phyloP scores from a whole-genome alignment of 2,329 filamentous ascomycete genomes.

The Claviceps pazoutovae region DNA sequence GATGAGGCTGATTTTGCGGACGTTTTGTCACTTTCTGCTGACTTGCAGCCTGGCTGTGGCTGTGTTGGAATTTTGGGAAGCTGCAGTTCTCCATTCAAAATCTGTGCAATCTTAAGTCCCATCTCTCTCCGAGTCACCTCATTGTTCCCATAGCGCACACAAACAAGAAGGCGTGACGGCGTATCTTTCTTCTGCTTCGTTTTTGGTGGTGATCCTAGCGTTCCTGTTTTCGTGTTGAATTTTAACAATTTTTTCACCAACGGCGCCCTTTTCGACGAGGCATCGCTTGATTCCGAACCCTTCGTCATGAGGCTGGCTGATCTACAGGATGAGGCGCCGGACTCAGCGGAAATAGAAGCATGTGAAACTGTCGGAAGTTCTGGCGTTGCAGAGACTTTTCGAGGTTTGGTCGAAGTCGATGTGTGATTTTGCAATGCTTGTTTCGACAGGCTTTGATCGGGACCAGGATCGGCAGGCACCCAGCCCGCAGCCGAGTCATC shows the following conservation, averaged over 20 bases:
- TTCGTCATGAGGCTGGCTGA: not conserved
- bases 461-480: not conserved
- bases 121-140: slow-evolving; percentile 30
- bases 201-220: slow-evolving; percentile 46
- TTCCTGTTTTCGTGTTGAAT: slow-evolving; percentile 47
- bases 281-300: not conserved
- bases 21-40: not conserved
- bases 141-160: slow-evolving; percentile 45
- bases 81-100: slow-evolving; percentile 30
- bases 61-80: slow-evolving; percentile 12
- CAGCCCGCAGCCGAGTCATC: not conserved
- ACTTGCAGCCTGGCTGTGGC: not conserved
- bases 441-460: not conserved
- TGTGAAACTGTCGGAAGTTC: not conserved
- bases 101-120: slow-evolving; percentile 47
- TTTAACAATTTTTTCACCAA: slow-evolving; percentile 30
- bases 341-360: not conserved
- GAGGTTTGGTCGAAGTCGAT: not conserved
- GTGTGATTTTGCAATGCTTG: not conserved
- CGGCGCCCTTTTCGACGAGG: slow-evolving; percentile 11
- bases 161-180: slow-evolving; percentile 29
- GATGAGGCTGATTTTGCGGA: slow-evolving; percentile 8
- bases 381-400: not conserved
- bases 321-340: not conserved
- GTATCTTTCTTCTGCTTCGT: slow-evolving; percentile 25